These are phyloP conservation scores for Harringtonia aguacate DNA, from an alignment of 2,329 filamentous ascomycete species.

Conservation along the genomic window DNA sequence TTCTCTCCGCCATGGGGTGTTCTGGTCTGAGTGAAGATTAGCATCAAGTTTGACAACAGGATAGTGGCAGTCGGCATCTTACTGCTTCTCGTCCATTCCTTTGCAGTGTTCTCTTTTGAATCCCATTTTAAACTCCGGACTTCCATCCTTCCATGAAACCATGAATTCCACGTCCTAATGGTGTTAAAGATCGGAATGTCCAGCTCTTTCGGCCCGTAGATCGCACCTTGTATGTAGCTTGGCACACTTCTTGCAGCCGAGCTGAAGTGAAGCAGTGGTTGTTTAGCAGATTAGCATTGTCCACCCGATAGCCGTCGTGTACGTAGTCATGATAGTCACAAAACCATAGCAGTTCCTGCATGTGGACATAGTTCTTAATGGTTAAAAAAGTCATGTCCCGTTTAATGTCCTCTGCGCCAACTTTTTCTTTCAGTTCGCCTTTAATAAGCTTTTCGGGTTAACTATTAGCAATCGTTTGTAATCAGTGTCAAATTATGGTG, in stretches of 20 bases:
- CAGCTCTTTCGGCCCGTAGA: background rate
- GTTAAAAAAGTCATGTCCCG: constrained; percentile 4
- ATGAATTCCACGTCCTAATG: constrained; percentile 4
- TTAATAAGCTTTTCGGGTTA: constrained; percentile 5
- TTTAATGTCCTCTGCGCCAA: constrained; percentile 2
- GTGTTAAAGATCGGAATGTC: background rate
- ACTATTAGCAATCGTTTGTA: background rate
- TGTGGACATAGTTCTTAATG: constrained; percentile 6
- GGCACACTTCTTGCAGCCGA: constrained; percentile 4
- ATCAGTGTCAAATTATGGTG: background rate
- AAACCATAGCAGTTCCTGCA: constrained; percentile 7
- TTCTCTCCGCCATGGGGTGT: constrained; percentile 2
- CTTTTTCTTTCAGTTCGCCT: constrained; percentile 5
- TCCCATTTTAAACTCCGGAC: constrained; percentile 5
- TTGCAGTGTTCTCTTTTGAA: constrained; percentile 6
- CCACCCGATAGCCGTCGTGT: constrained; percentile 1
- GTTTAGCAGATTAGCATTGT: constrained; percentile 6
- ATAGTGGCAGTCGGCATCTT: constrained; percentile 1
- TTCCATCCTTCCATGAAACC: constrained; percentile 5
- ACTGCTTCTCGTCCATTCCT: constrained; percentile 5
- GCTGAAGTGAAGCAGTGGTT: constrained; percentile 6
- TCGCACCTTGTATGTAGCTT: constrained; percentile 6
- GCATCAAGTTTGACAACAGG: background rate
- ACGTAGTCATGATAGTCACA: constrained; percentile 6
- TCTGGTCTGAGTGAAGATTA: constrained; percentile 3